Percentiles rank a stretch among this genome's conserved stretches.
Evolutionary conservation across 2,329 filamentous ascomycete species (phyloP).

Genomic region (Fragosphaeria purpurea): DNA sequence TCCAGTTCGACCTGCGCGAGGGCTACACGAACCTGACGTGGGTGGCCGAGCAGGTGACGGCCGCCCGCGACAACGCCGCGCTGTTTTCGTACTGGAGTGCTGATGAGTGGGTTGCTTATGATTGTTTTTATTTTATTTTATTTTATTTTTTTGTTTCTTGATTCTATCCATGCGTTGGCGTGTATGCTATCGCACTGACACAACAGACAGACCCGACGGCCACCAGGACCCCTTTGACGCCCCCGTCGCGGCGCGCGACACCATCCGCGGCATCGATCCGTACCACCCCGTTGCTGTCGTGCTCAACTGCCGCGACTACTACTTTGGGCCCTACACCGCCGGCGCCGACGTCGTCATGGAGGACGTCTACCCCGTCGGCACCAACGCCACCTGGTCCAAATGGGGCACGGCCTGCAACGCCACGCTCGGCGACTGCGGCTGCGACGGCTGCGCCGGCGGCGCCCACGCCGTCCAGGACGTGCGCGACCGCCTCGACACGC

Average conservation of each 20-base stretch:
- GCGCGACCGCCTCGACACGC: conserved; percentile 23
- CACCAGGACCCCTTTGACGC: conserved; percentile 42
- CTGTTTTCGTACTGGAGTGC: conserved; percentile 36
- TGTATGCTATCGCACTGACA: conserved; percentile 22
- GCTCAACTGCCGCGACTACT: conserved; percentile 53
- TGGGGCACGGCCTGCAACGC: conserved; percentile 48
- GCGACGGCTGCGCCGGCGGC: conserved; percentile 47
- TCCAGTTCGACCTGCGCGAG: conserved; percentile 36
- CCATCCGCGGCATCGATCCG: conserved; percentile 41
- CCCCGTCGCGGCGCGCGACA: conserved; percentile 29
- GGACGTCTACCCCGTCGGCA: conserved; percentile 50
- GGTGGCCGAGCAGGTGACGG: conserved; percentile 27
- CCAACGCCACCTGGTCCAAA: conserved; percentile 42
- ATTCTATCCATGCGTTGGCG: background rate
- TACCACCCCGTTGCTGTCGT: conserved; percentile 52
- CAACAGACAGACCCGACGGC: conserved; percentile 47
- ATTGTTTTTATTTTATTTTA: background rate
- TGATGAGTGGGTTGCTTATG: conserved; percentile 29
- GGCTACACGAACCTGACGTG: conserved; percentile 34
- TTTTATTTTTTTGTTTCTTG: background rate
- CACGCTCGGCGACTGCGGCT: conserved; percentile 53
- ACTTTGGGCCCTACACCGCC: conserved; percentile 42
- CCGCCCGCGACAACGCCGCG: conserved; percentile 28
- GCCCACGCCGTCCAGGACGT: conserved; percentile 42
- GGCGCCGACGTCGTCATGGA: conserved; percentile 48